These are phyloP conservation scores for Arabidopsis arenosa DNA, from an alignment of 345 rosid species.

Conservation along the genomic window DNA sequence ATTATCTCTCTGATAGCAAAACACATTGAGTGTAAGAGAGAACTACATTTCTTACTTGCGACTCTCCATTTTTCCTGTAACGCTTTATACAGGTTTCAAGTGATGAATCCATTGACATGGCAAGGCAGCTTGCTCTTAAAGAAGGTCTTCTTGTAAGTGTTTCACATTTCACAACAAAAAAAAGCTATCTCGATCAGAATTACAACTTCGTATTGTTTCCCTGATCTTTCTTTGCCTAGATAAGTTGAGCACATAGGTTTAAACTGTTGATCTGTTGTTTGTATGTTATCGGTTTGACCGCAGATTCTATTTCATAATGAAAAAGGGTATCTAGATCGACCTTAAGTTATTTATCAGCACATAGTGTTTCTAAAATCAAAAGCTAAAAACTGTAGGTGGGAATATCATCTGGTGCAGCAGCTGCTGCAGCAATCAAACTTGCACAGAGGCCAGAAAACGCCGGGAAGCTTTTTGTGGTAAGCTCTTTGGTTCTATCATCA, in stretches of 20 bases:
- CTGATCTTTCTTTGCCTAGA: too few species aligned
- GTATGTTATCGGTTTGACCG: too few species aligned
- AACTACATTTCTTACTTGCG: background rate
- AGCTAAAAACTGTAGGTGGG: constrained; percentile 64
- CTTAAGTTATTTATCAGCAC: too few species aligned
- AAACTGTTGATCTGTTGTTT: too few species aligned
- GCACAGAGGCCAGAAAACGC: constrained; percentile 87
- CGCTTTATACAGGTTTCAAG: constrained; percentile 60
- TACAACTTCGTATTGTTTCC: background rate
- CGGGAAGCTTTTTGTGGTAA: constrained; percentile 86
- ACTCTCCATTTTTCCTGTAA: constrained; percentile 7
- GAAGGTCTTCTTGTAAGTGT: constrained; percentile 87
- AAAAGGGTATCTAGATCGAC: too few species aligned
- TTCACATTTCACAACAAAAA: background rate
- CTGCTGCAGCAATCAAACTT: constrained; percentile 76
- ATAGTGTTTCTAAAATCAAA: background rate
- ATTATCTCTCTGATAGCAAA: background rate
- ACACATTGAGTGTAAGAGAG: background rate
- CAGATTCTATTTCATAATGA: too few species aligned
- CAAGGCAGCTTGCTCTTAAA: constrained; percentile 72
- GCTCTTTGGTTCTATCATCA: constrained; percentile 36
- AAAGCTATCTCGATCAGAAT: background rate
- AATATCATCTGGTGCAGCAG: constrained; percentile 90
- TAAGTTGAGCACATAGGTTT: too few species aligned
- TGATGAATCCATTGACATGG: constrained; percentile 82